A percentile compares a stretch with the other conserved stretches of the same genome.
Conservation (phyloP, 2,329 filamentous ascomycete species). For the Ophiosphaerella herpotricha region DNA sequence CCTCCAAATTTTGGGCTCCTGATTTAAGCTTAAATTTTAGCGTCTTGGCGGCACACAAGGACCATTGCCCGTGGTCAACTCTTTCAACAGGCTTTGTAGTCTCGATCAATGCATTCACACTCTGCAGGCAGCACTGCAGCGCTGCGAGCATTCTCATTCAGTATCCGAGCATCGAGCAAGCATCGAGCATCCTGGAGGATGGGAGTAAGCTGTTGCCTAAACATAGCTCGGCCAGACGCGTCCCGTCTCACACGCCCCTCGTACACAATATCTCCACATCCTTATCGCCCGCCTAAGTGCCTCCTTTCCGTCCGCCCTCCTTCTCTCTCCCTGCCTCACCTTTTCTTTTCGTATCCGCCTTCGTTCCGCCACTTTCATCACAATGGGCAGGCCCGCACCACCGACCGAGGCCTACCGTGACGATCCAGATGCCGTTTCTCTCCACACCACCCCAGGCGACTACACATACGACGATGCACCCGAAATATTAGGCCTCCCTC, state of each 20-base stretch:
- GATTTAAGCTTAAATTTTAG: slow-evolving; percentile 40
- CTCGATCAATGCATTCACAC: too few species aligned
- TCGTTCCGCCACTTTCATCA: slow-evolving; percentile 1
- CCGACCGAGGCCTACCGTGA: slow-evolving; percentile 36
- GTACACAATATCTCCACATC: slow-evolving; percentile 2
- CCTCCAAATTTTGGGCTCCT: slow-evolving; percentile 30
- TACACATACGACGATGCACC: slow-evolving; percentile 45
- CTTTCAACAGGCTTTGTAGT: neutral
- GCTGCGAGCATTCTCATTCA: neutral
- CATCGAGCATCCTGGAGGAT: slow-evolving; percentile 8
- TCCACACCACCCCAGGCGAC: slow-evolving; percentile 46
- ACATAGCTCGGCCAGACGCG: slow-evolving; percentile 23
- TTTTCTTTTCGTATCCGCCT: neutral
- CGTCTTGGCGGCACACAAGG: slow-evolving; percentile 15
- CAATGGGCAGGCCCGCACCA: slow-evolving; percentile 38
- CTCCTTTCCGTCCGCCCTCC: slow-evolving; percentile 5
- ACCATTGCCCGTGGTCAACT: neutral
- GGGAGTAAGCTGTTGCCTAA: slow-evolving; percentile 30
- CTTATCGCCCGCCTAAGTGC: slow-evolving; percentile 4
- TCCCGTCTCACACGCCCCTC: slow-evolving; percentile 26
- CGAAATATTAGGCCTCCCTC: slow-evolving; percentile 38
- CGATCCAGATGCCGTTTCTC: slow-evolving; percentile 45
- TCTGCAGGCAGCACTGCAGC: neutral
- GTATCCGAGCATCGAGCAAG: too few species aligned
- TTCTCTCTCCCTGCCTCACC: neutral